Base-by-base conservation (phyloP, 768 basidiomycete species). In the Pleurotus giganteus region DNA sequence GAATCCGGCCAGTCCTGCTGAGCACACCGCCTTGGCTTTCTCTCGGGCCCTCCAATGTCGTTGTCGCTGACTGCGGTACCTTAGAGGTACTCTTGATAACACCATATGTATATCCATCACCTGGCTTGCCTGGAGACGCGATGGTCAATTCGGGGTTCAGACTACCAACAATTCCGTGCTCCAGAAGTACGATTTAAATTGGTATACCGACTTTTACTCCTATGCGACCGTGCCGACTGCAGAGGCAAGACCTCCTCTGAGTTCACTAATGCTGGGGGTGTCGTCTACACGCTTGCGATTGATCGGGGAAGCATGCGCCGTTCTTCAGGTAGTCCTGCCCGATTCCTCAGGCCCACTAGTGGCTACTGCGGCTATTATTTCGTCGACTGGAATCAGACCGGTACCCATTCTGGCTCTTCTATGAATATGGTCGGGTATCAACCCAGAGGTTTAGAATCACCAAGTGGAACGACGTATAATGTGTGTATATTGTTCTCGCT, bases 161-260 rank as follows among this genome's bases (percentile, higher is more conserved):
- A 47, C 46, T 1, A 47, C 26, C 4, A 27, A 47, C 15, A 13
- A 23, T 2, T 19, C 26, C 26, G 26, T 28, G 7, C 26, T 47
- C 7, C 46, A 47, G 46, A 15, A 23, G 15, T 47, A 28, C n/a
- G 46, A 47, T 31, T 28, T 47, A 9, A 28, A 17, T 21, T 47
- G 46, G 46, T 47, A 47, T 27, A 47, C 46, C 23, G 46, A 47
- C 26, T 32, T 28, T 21, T 47, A 47, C 23, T 12, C 29, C 5
- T 47, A 47, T 31, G 46, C 46, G 12, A 47, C 46, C 11, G 46
- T 29, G 28, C 46, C 27, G 46, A 47, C 17, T 47, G 46, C 21
- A 31, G 46, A 15, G 27, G 27, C 17, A 47, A 47, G 13, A 47
- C n/a, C 4, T 4, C 27, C 15, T 27, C 23, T 4, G 46, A 47